A percentile compares a stretch with the other conserved stretches of the same genome.
Conservation (phyloP, 1,284 basidiomycete genomes). For the Chalciporus sp. region DNA sequence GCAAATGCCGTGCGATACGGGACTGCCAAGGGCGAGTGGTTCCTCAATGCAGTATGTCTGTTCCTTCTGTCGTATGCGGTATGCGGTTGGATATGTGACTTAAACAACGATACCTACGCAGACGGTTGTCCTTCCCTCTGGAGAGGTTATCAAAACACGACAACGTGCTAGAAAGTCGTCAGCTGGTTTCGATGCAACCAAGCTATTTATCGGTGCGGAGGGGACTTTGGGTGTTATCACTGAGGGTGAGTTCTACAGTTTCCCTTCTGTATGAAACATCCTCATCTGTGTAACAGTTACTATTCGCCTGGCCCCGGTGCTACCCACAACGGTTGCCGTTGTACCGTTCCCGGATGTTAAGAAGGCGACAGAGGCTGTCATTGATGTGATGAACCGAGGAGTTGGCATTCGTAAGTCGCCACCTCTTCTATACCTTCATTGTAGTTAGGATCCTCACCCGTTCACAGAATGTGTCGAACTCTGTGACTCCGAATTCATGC, state of each 20-base stretch:
- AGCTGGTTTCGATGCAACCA: conserved; percentile 89
- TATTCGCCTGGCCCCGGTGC: conserved; percentile 74
- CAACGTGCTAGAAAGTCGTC: conserved; percentile 85
- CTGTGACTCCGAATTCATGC: conserved; percentile 72
- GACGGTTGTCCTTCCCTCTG: conserved; percentile 89
- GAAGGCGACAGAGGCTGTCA: conserved; percentile 73
- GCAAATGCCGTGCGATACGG: conserved; percentile 91
- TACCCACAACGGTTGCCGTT: conserved; percentile 76
- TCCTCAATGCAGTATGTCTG: conserved; percentile 67
- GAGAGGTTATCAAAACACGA: conserved; percentile 93
- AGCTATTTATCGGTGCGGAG: conserved; percentile 93
- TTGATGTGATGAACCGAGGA: conserved; percentile 73
- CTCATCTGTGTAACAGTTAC: conserved; percentile 53
- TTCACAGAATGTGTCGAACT: conserved; percentile 75
- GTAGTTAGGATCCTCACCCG: neutral
- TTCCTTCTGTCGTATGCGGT: neutral
- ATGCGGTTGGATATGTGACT: neutral
- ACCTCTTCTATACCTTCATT: neutral
- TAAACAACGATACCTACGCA: conserved; percentile 32
- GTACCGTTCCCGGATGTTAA: conserved; percentile 70
- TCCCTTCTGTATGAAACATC: neutral
- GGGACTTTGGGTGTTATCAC: conserved; percentile 93
- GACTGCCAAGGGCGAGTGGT: conserved; percentile 84
- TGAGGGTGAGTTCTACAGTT: conserved; percentile 56
- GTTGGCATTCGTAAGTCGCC: conserved; percentile 64